Percentiles rank a stretch among this genome's conserved stretches.
phyloP scores from a whole-genome alignment of 352 stramenopile genomes.

The Phytophthora fragariae region DNA sequence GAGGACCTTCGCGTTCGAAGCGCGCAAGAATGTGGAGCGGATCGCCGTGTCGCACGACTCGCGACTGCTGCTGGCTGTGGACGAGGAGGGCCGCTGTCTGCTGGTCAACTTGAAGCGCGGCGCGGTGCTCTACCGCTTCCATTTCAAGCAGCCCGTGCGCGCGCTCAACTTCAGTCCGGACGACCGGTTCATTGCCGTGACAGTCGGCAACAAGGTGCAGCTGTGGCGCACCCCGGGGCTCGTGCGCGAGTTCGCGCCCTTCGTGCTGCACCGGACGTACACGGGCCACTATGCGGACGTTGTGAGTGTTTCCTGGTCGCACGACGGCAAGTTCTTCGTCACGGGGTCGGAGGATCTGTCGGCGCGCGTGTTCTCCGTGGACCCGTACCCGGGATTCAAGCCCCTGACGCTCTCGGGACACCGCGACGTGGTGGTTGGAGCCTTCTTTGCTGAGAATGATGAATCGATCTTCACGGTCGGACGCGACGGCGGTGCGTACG shows the following conservation, averaged over 20 bases:
- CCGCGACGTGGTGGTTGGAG: constrained; percentile 84
- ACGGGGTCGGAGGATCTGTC: constrained; percentile 90
- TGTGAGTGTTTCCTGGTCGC: constrained; percentile 85
- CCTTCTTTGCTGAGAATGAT: constrained; percentile 88
- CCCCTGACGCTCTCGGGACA: constrained; percentile 91
- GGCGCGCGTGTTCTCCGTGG: constrained; percentile 86
- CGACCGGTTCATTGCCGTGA: constrained; percentile 89
- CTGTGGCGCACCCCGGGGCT: constrained; percentile 90
- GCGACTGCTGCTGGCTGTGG: constrained; percentile 88
- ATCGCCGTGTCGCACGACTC: constrained; percentile 92
- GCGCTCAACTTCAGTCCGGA: constrained; percentile 91
- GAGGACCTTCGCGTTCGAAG: constrained; percentile 92
- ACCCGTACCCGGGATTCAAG: constrained; percentile 78
- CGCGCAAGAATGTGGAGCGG: constrained; percentile 89
- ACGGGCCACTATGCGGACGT: constrained; percentile 92
- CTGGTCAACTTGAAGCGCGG: constrained; percentile 91
- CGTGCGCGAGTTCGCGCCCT: constrained; percentile 91
- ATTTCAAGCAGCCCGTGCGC: constrained; percentile 93
- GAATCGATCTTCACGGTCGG: constrained; percentile 87
- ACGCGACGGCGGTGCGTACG: constrained; percentile 87
- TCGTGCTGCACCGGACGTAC: constrained; percentile 90
- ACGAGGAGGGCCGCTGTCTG: constrained; percentile 91
- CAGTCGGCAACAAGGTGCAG: constrained; percentile 92
- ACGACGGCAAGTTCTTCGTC: constrained; percentile 92
- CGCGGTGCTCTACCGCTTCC: constrained; percentile 94